Percentiles rank a stretch among this genome's conserved stretches.
Evolutionary conservation across 805 yeast genomes (phyloP).

Genomic region (Saccharomycopsis fermentans): DNA sequence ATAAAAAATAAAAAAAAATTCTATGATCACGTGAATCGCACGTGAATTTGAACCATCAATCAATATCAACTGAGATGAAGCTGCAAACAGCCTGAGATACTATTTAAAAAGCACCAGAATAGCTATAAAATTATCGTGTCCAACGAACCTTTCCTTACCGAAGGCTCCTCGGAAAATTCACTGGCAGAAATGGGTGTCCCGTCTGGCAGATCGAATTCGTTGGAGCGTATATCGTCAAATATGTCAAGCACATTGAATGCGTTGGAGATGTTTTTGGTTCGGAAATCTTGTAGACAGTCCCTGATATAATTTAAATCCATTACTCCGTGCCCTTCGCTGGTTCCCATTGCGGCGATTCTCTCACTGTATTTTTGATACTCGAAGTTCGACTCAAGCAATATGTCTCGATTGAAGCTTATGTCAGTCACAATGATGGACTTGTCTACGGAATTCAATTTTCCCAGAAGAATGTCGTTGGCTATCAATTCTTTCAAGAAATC

Average conservation of each 20-base stretch:
- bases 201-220: background rate
- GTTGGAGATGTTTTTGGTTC: background rate
- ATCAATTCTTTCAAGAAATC: background rate
- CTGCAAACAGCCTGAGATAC: too few relatives aligned
- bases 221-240: background rate
- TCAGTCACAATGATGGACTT: background rate
- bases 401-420: background rate
- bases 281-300: background rate
- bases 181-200: too few relatives aligned
- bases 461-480: background rate
- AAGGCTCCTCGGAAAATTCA: background rate
- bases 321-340: background rate
- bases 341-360: background rate
- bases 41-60: too few relatives aligned
- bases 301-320: background rate
- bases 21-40: background rate
- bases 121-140: background rate
- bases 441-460: background rate
- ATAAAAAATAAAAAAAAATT: background rate
- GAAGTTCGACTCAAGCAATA: background rate
- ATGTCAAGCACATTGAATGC: background rate
- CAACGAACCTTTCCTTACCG: background rate
- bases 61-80: too few relatives aligned
- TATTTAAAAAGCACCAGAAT: too few relatives aligned
- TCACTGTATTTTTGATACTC: background rate